Conservation (phyloP, 345 rosid genomes). For the Citrus trifoliata region DNA sequence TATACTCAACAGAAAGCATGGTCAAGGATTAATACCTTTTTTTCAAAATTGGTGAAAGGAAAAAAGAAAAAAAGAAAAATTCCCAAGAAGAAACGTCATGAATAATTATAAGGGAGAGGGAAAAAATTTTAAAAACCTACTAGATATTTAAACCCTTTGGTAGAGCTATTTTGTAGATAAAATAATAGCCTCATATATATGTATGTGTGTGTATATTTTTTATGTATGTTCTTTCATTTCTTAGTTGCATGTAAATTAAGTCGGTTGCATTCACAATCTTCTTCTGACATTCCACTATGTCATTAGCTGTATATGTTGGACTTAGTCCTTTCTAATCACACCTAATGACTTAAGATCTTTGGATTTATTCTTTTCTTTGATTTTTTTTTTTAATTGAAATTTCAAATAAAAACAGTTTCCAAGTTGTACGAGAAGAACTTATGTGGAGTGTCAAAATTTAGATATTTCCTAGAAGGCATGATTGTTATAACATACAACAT, state of each 20-base stretch:
- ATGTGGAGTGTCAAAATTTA: not conserved
- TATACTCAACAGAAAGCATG: no score
- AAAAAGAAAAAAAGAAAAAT: not conserved
- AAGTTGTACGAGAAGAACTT: not conserved
- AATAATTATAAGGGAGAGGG: not conserved
- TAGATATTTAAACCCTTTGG: not conserved
- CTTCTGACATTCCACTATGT: not conserved
- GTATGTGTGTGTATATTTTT: fast-evolving
- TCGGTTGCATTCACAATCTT: not conserved
- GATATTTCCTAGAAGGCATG: not conserved
- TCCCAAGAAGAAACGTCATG: not conserved
- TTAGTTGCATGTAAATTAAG: not conserved
- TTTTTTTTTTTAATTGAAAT: not conserved
- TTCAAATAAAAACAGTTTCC: not conserved
- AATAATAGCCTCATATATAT: not conserved
- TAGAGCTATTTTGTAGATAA: not conserved
- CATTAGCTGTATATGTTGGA: slow-evolving; percentile 11
- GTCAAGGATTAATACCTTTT: not conserved
- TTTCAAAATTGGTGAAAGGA: not conserved
- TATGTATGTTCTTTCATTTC: not conserved
- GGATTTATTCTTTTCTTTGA: not conserved
- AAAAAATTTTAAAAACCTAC: not conserved
- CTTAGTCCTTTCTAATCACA: not conserved
- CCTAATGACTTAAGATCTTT: not conserved
- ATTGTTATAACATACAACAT: not conserved